Conservation (phyloP, 108 stramenopile species). For the Cylindrotheca closterium region DNA sequence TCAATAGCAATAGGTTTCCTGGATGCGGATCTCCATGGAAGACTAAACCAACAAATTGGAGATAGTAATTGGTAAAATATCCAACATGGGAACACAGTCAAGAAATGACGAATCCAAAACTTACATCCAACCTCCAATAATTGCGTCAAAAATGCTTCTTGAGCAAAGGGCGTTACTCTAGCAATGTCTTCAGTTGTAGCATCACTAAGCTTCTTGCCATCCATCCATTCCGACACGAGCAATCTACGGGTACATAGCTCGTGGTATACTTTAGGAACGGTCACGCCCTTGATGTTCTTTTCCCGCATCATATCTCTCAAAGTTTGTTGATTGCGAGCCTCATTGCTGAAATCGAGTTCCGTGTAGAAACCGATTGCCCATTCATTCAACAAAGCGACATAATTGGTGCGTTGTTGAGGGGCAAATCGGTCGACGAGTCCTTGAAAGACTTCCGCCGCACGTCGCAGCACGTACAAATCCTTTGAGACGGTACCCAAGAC, state of each 20-base stretch:
- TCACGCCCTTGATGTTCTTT: constrained; percentile 68
- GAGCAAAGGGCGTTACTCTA: constrained; percentile 68
- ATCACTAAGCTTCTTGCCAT: constrained; percentile 76
- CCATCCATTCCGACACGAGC: constrained; percentile 87
- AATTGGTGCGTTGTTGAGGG: constrained; percentile 86
- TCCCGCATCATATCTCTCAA: constrained; percentile 57
- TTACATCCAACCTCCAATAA: constrained; percentile 63
- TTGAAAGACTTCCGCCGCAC: constrained; percentile 87
- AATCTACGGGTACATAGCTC: constrained; percentile 78
- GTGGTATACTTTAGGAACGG: constrained; percentile 75
- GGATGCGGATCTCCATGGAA: constrained; percentile 36
- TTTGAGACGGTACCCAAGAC: constrained; percentile 81
- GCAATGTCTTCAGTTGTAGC: constrained; percentile 59
- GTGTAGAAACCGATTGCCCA: constrained; percentile 92
- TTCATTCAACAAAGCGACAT: constrained; percentile 85
- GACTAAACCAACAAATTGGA: constrained; percentile 3
- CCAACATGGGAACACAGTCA: constrained; percentile 3
- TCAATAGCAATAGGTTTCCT: constrained; percentile 69
- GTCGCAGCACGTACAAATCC: constrained; percentile 86
- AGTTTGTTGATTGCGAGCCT: constrained; percentile 75
- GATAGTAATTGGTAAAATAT: neutral
- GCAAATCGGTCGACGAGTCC: constrained; percentile 86
- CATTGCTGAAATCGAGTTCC: constrained; percentile 76
- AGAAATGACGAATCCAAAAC: neutral
- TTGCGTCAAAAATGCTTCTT: constrained; percentile 88